Conservation (phyloP, 331 rosid species). For the Arachis monticola region DNA sequence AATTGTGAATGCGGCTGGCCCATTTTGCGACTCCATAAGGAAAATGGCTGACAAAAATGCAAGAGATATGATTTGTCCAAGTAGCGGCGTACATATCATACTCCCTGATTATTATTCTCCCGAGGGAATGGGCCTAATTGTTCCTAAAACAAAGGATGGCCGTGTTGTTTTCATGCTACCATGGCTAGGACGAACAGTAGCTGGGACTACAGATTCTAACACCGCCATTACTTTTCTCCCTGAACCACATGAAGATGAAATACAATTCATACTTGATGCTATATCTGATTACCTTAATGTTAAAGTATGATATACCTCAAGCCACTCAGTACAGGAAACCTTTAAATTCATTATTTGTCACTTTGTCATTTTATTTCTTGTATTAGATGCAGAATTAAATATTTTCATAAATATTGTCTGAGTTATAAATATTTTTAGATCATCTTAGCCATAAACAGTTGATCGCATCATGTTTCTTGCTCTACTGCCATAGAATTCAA, state of each 20-base stretch:
- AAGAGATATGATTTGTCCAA: conserved; percentile 65
- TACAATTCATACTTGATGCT: conserved; percentile 72
- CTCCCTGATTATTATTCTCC: conserved; percentile 87
- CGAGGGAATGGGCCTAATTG: conserved; percentile 80
- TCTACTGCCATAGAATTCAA: conserved; percentile 12
- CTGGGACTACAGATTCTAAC: conserved; percentile 93
- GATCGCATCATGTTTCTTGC: conserved; percentile 21
- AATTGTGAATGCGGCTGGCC: conserved; percentile 91
- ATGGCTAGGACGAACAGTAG: conserved; percentile 93
- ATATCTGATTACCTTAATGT: conserved; percentile 76
- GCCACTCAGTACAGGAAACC: not conserved
- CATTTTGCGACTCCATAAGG: conserved; percentile 86
- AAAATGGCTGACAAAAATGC: conserved; percentile 63
- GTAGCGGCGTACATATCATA: conserved; percentile 74
- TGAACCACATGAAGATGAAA: conserved; percentile 91
- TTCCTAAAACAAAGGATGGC: conserved; percentile 88
- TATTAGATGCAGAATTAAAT: conserved; percentile 23
- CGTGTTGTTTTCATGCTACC: conserved; percentile 96
- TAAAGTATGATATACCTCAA: conserved; percentile 51
- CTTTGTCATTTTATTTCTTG: conserved; percentile 13
- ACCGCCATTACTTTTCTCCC: conserved; percentile 75
- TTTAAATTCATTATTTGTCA: not conserved
- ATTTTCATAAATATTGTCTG: conserved; percentile 19
- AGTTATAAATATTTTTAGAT: conserved; percentile 15
- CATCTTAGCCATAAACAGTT: conserved; percentile 17